Evolutionary conservation across 2,329 filamentous ascomycete species (phyloP), one percentile per base, ranked within the genome.

Genomic region (Paraconiothyrium brasiliense): DNA sequence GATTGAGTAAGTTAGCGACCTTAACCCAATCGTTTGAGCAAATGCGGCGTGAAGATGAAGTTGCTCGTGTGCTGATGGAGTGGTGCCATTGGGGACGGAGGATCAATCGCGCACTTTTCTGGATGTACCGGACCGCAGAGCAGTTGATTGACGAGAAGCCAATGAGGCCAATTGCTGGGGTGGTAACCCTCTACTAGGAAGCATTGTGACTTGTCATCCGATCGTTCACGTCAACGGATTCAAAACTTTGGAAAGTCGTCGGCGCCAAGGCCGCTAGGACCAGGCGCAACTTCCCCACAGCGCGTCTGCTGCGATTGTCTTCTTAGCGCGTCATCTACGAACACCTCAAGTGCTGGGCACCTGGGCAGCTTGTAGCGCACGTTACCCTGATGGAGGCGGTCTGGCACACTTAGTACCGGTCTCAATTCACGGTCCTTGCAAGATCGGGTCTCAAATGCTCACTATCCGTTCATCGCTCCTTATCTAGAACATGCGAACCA

Each of bases 141-240:
- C 37, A 44, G 63, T 63, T 37, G 71, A 70, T 35, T 71, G 71
- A 35, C 68, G 70, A 49, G 69, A 68, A 35, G 62, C 66, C 50
- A 66, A 60, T 22, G 68, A 63, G 44, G 62, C 61, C 46, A 74
- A 67, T 61, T 73, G 73, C 59, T 74, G 73, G 63, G 78, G 71
- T 70, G 76, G 78, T 46, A 82, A 69, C 66, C 81, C 82, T 80
- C 81, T 81, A 73, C 80, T 83, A 68, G 81, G 80, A 75, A 83
- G 78, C 82, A 83, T 84, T 60, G 72, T 76, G 67, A 66, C 67
- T 61, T 73, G 73, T 70, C 69, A 71, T 73, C 71, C 68, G 62
- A 65, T 64, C 65, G 32, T 27, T 37, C 43, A 37, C 64, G 39
- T 54, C 35, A 63, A 44, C 59, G 47, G 62, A 63, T 62, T 65